Percentiles rank a stretch among this genome's conserved stretches.
phyloP scores from a whole-genome alignment of 495 filamentous ascomycete species.

The Aspergillus ellipticus region DNA sequence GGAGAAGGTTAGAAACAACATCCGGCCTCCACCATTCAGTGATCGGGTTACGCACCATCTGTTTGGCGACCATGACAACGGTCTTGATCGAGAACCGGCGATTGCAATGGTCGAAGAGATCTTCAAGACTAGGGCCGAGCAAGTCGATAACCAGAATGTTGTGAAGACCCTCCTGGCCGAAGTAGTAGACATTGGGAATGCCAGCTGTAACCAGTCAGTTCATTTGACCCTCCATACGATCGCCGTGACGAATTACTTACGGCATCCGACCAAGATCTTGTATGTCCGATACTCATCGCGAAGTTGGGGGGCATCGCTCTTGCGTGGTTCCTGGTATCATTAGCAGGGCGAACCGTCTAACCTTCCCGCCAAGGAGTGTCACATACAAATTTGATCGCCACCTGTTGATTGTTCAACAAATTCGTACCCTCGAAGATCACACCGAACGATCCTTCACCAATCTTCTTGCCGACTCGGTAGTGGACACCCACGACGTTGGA shows the following conservation, averaged over 20 bases:
- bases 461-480: constrained; percentile 99
- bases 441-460: constrained; percentile 97
- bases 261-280: constrained; percentile 98
- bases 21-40: background rate
- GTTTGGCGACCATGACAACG: constrained; percentile 98
- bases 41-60: constrained; percentile 70
- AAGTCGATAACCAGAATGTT: constrained; percentile 99
- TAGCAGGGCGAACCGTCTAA: constrained; percentile 9
- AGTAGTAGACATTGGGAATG: constrained; percentile 99
- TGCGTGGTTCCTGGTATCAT: constrained; percentile 78
- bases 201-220: constrained; percentile 59
- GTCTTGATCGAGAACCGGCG: constrained; percentile 95
- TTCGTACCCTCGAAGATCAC: constrained; percentile 99
- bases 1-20: constrained; percentile 3
- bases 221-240: constrained; percentile 13
- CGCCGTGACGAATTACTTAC: constrained; percentile 57
- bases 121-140: constrained; percentile 91
- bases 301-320: constrained; percentile 96
- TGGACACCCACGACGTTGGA: constrained; percentile 99
- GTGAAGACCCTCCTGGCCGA: constrained; percentile 97
- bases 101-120: constrained; percentile 97
- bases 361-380: background rate
- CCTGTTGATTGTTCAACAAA: constrained; percentile 97
- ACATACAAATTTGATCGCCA: constrained; percentile 99
- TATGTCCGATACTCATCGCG: constrained; percentile 99